phyloP scores from a whole-genome alignment of 2,329 filamentous ascomycete species.

The Balansia obtecta region DNA sequence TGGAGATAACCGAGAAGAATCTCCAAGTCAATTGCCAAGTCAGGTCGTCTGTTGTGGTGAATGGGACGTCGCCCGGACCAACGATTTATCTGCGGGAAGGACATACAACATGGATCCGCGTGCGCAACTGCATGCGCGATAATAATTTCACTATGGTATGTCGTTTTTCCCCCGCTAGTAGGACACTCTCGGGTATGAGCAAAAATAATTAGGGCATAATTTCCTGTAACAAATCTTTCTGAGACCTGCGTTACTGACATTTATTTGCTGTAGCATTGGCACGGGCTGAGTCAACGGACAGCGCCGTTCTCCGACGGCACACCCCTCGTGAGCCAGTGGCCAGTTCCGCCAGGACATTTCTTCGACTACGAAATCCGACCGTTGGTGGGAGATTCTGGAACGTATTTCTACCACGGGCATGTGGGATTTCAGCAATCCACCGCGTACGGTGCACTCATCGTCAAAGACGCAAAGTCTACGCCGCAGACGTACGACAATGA shows the following conservation, averaged over 20 bases:
- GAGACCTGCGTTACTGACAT: neutral
- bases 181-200: too few species aligned
- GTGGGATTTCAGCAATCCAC: constrained; percentile 48
- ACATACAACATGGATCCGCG: constrained; percentile 41
- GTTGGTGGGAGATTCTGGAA: constrained; percentile 39
- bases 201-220: too few species aligned
- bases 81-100: constrained; percentile 33
- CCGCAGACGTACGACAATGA: constrained; percentile 53
- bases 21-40: constrained; percentile 33
- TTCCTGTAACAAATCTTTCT: too few species aligned
- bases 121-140: constrained; percentile 42
- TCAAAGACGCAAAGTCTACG: constrained; percentile 31
- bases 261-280: constrained; percentile 44
- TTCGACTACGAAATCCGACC: constrained; percentile 55
- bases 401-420: constrained; percentile 58
- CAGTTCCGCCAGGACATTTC: constrained; percentile 45
- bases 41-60: constrained; percentile 35
- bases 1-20: constrained; percentile 15
- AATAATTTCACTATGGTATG: constrained; percentile 42
- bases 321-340: constrained; percentile 50
- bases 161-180: neutral
- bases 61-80: constrained; percentile 41
- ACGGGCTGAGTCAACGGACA: constrained; percentile 45
- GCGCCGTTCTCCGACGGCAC: constrained; percentile 53
- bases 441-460: constrained; percentile 42